Conservation (phyloP, 352 stramenopile genomes). For the Phytophthora cactorum region DNA sequence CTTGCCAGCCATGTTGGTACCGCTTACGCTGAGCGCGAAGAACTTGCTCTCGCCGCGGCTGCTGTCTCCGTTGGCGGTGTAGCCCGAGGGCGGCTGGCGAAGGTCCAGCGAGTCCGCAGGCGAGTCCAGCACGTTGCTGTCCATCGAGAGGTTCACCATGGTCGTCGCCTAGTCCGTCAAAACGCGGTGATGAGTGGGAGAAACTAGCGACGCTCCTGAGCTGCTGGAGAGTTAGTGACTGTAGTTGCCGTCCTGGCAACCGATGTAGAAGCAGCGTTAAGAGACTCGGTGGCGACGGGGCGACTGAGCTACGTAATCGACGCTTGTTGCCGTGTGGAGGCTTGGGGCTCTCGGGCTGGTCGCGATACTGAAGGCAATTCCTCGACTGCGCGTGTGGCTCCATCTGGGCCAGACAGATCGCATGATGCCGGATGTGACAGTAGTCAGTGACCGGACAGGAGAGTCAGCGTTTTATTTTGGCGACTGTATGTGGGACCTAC, state of each 20-base stretch:
- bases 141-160: constrained; percentile 58
- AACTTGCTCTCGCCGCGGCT: constrained; percentile 66
- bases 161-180: constrained; percentile 5
- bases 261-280: constrained; percentile 36
- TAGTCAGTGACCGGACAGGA: constrained; percentile 20
- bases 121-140: constrained; percentile 50
- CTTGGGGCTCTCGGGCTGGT: constrained; percentile 13
- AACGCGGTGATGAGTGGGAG: constrained; percentile 18
- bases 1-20: constrained; percentile 49
- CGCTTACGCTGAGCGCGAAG: constrained; percentile 75
- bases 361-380: constrained; percentile 20
- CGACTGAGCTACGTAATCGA: constrained; percentile 31
- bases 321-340: constrained; percentile 4
- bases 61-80: constrained; percentile 37
- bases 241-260: constrained; percentile 9
- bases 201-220: not conserved
- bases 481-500: constrained; percentile 18
- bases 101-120: constrained; percentile 41
- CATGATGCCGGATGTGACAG: constrained; percentile 21
- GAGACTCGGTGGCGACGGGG: constrained; percentile 22
- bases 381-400: constrained; percentile 21
- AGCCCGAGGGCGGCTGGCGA: constrained; percentile 29
- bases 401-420: constrained; percentile 19
- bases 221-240: constrained; percentile 10
- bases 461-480: constrained; percentile 21